Base-by-base conservation (phyloP, 106 monocot species). In the Triglochin maritima region DNA sequence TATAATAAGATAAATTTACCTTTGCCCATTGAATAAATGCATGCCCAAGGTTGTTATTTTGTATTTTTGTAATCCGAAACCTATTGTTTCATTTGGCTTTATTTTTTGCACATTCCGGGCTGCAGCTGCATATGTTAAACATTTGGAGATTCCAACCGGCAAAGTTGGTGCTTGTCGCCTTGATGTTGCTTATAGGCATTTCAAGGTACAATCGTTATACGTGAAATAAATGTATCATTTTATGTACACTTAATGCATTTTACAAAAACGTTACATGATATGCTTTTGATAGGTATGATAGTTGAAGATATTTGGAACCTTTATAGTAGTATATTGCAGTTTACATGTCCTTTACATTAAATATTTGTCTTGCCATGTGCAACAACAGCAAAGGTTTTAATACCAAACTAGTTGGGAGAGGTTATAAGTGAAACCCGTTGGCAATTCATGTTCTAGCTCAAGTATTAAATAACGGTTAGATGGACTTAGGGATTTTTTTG, bases 121-220 rank as follows among this genome's bases (percentile, higher is more conserved):
- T 77, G 57, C 62, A 98, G 98, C 82, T 67, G 47, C 88, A 42
- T 82, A 98, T 84, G 98, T 92, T 14, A 98, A 84, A 65, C 64
- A 65, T 52, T 72, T 92, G 62, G 88, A 98, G 72, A 68, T 92
- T 79, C 86, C 88, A 49, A 81, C 82, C 65, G 98, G 92, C 10
- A 84, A 86, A 79, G 91, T 98, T 60, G 98, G 98, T 71, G 82
- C 88, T 82, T 92, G 91, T 72, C 85, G 88, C 44, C 98, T 98
- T 64, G 98, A 98, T 79, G 80, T 88, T 45, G 98, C 98, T 47
- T 92, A 88, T 74, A 82, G 82, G 66, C 85, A 91, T 79, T 92
- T 89, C 79, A 92, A 92, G 88, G 98, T 98, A 66, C 6, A 16
- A 8, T 41, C 12, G n/a, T 66, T 9, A 52, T 52, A 52, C 52